phyloP scores from a whole-genome alignment of 805 yeast species.

The Metschnikowia kunwiensis region DNA sequence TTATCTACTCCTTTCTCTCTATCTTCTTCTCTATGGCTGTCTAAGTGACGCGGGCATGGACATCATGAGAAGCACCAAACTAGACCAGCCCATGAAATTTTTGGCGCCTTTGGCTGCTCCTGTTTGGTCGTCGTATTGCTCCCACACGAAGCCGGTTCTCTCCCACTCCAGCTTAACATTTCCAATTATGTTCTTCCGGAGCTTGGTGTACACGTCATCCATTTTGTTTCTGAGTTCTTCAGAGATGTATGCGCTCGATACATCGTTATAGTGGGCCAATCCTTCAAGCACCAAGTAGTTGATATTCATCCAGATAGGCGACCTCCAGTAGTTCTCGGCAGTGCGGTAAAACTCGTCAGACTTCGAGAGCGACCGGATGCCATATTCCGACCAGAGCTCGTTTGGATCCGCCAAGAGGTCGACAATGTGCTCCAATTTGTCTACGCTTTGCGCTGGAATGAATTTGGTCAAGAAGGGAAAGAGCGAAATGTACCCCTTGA shows the following conservation, averaged over 20 bases:
- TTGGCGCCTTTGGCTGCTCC: conserved; percentile 81
- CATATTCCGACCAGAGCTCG: conserved; percentile 73
- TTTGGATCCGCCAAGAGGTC: conserved; percentile 63
- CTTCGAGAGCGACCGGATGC: conserved; percentile 77
- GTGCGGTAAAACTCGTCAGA: conserved; percentile 62
- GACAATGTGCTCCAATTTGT: conserved; percentile 50
- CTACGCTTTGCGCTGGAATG: conserved; percentile 44
- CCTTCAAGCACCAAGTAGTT: conserved; percentile 79
- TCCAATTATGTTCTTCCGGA: conserved; percentile 64
- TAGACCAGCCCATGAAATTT: conserved; percentile 94
- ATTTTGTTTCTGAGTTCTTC: conserved; percentile 41
- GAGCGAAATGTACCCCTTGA: conserved; percentile 80
- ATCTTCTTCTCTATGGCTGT: no score
- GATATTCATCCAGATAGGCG: conserved; percentile 89
- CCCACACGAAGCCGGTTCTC: conserved; percentile 81
- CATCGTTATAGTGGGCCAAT: conserved; percentile 50
- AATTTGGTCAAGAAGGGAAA: conserved; percentile 80
- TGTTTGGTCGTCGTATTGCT: conserved; percentile 75
- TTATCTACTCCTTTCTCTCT: no score
- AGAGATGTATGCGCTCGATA: conserved; percentile 28
- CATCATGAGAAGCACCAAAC: conserved; percentile 77
- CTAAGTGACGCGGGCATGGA: conserved; percentile 55
- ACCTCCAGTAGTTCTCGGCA: conserved; percentile 94
- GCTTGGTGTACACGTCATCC: conserved; percentile 40
- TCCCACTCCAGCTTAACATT: conserved; percentile 71